Base-by-base conservation (phyloP, 2,329 filamentous ascomycete genomes). In the Gnomoniopsis sp. region DNA sequence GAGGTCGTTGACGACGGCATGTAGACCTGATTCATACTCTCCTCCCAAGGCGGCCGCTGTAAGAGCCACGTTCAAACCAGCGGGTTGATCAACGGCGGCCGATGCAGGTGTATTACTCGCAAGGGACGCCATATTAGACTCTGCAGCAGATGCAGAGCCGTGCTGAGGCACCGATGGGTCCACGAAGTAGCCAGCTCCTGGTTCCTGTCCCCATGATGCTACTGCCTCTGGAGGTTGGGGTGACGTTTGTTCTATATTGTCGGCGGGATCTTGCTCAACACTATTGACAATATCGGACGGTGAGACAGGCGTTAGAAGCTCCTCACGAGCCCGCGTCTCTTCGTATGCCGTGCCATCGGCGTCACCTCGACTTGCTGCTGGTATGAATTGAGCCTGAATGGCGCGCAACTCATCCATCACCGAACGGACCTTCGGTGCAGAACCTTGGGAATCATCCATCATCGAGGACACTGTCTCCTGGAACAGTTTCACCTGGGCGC, bases 281-380 rank as follows among this genome's bases (percentile, higher is more conserved):
- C 54, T 62, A 26, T 53, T 58, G 15, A 62, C n/a, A 14, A 62
- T 61, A 14, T 49, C 43, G n/a, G 61, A 55, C 11, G 61, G 58
- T 19, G 61, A 61, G 23, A 56, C 53, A 21, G 57, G 60, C 21
- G 60, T 50, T 34, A 51, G 57, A 3, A 50, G 60, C n/a, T 52
- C 53, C 21, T 57, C 51, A 17, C 15, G 36, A 23, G 36, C 22
- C 21, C 21, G 44, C 14, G 22, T 19, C 30, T 15, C 52, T 44
- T 11, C 36, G 6, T 15, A 19, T 17, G 12, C 49, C 19, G 6
- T 26, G 22, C 21, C 22, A 12, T 33, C 47, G 36, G 53, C 47
- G 15, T 41, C 23, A 17, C 15, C 14, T 12, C 34, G 38, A 19
- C 30, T 17, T 49, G 33, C n/a, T 46, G 46, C 19, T 10, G 56